Evolutionary conservation across 75 land plant genomes (phyloP), one percentile per base, ranked within the genome.

Genomic region (Cupressus sempervirens): DNA sequence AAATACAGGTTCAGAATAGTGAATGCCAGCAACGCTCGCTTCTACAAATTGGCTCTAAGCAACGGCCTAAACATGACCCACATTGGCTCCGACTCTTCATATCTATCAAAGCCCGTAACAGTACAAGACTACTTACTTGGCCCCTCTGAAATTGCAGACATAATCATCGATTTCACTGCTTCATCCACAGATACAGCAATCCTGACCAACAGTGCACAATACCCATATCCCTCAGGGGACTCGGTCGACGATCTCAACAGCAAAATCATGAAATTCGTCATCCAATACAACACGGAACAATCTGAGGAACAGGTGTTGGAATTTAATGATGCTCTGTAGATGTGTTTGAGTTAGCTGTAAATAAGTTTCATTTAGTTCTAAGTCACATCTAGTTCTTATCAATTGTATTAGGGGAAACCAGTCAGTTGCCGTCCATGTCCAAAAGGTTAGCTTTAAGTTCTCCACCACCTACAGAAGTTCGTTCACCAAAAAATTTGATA

Each of bases 141-240:
- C 6, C 96, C 97, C 18, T 94, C 97, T 0, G 97, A 95, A 86
- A 94, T 91, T 29, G 91, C 91, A 34, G 97, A 95, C 73, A 89
- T 95, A 20, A 68, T 94, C 36, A 75, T 95, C 34, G 96, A 95
- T 82, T 95, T 95, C 85, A 74, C 91, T 30, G 23, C 43, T 54
- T 76, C 85, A 10, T 48, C 52, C 29, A 58, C 52, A 65, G 41
- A 68, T 9, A 32, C 20, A 26, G 72, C 52, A 46, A 52, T 84
- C 1, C 30, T 89, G n/a, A 83, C 85, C 11, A 89, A 89, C 74
- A 54, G 76, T 11, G 92, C 91, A 15, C 68, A 86, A 14, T 87
- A 84, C 52, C 91, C 91, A 18, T 91, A 84, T 43, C 92, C 92
- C 15, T 43, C 40, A 8, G 92, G 92, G 12, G 88, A 84, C 45